Evolutionary conservation across 2,329 filamentous ascomycete genomes (phyloP), one percentile per base, ranked within the genome.

Genomic region (Chaetomium sp.): DNA sequence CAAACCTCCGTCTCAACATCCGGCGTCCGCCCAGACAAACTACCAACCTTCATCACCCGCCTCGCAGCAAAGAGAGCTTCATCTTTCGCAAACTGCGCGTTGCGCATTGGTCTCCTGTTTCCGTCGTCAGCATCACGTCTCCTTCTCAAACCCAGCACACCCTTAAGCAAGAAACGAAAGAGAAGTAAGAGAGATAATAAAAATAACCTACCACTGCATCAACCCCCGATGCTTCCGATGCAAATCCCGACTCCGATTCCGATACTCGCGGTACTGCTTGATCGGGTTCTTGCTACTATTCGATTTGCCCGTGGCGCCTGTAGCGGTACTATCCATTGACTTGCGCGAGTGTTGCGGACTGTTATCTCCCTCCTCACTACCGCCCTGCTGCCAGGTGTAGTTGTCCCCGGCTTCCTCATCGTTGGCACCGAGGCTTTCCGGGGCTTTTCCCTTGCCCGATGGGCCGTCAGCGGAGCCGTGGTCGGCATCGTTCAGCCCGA

Each of bases 201-300:
- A n/a, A 12, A 42, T n/a, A 1, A 42, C 69, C 61, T 55, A 71
- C 91, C 91, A 97, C 70, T 97, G 92, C 89, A 96, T 95, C 67
- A 96, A 66, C 0, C 92, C 92, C 9, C 91, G 80, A 64, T 96
- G 91, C 72, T 91, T 90, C 0, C 91, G 82, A 69, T 91, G 87
- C 68, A 96, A 78, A 46, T 88, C 84, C 60, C 87, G 83, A 67
- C 86, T 89, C 59, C 84, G 79, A 55, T 77, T 76, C 64, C 83
- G 84, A 68, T 87, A 83, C 27, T 86, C 79, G 67, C 84, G 84
- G 67, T 79, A 76, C 62, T 79, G 74, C 62, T 76, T 76, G 57
- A 82, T 70, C 0, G 81, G 82, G 61, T 82, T 82, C 64, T 74
- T 79, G 64, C 67, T 69, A 50, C 65, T 71, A 32, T 49, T 64